Evolutionary conservation across 2,329 filamentous ascomycete species (phyloP).

Genomic region (Alternaria postmessia): DNA sequence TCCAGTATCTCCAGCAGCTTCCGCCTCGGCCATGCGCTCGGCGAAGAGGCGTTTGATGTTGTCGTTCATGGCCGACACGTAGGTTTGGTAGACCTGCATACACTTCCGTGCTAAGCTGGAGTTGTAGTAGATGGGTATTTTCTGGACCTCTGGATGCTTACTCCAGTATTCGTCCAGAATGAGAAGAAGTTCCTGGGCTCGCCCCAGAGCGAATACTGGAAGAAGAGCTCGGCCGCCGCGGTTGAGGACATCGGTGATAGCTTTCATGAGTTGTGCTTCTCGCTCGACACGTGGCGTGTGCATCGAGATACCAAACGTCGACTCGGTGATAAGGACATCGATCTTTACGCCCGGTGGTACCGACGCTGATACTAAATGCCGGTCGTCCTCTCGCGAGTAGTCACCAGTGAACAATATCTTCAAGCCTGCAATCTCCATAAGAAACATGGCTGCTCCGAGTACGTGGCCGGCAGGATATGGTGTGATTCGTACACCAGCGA

Average conservation of each 20-base stretch:
- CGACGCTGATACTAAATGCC: constrained; percentile 92
- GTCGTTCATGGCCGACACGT: constrained; percentile 98
- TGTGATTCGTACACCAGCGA: constrained; percentile 94
- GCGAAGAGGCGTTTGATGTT: constrained; percentile 97
- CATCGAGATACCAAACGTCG: constrained; percentile 94
- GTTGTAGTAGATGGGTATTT: constrained; percentile 95
- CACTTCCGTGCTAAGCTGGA: constrained; percentile 94
- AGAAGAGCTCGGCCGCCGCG: constrained; percentile 91
- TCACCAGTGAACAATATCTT: constrained; percentile 98
- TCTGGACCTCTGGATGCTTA: constrained; percentile 86
- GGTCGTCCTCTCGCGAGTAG: constrained; percentile 94
- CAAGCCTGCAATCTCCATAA: constrained; percentile 94
- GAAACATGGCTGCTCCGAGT: constrained; percentile 97
- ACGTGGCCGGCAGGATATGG: constrained; percentile 97
- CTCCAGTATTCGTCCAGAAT: constrained; percentile 98
- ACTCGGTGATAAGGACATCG: constrained; percentile 96
- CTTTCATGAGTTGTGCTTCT: constrained; percentile 93
- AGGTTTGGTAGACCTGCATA: constrained; percentile 99
- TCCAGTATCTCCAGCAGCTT: constrained; percentile 76
- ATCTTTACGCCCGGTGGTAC: constrained; percentile 90
- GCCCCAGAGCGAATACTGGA: constrained; percentile 92
- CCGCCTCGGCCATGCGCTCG: constrained; percentile 89
- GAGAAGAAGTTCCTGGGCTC: constrained; percentile 90
- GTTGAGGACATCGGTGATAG: constrained; percentile 89
- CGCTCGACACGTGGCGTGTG: constrained; percentile 90